Evolutionary conservation across 345 rosid genomes (phyloP).

Genomic region (Eucalyptus tenuipes): DNA sequence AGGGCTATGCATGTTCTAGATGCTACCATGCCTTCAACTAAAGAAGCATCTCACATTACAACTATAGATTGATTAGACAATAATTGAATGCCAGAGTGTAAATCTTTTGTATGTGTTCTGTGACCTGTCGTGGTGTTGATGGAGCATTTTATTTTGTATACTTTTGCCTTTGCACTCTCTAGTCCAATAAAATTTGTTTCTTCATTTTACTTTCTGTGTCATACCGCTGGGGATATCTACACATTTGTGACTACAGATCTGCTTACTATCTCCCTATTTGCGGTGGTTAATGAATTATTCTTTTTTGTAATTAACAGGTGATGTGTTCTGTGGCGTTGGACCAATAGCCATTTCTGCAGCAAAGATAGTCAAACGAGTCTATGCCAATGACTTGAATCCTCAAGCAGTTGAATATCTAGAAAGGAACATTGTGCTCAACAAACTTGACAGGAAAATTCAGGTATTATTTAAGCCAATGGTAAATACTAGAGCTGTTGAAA

Average conservation of each 20-base stretch:
- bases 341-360: conserved; percentile 81
- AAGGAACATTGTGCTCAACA: conserved; percentile 63
- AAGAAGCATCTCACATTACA: not conserved
- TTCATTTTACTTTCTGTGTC: not conserved
- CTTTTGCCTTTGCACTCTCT: not conserved
- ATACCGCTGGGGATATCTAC: not conserved
- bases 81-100: not conserved
- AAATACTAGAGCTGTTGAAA: not conserved
- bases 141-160: not conserved
- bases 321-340: conserved; percentile 80
- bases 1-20: not conserved
- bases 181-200: not conserved
- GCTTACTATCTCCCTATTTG: not conserved
- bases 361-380: conserved; percentile 67
- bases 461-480: conserved; percentile 9
- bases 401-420: conserved; percentile 67
- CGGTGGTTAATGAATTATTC: not conserved
- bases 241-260: not conserved
- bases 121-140: not conserved
- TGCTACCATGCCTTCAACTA: not conserved
- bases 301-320: conserved; percentile 37
- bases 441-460: conserved; percentile 65
- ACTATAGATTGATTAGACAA: not conserved
- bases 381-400: conserved; percentile 91
- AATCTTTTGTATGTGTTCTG: not conserved